Evolutionary conservation across 306 rosid genomes (phyloP), one percentile per base, ranked within the genome.

Genomic region (Gastrolobium villosum): DNA sequence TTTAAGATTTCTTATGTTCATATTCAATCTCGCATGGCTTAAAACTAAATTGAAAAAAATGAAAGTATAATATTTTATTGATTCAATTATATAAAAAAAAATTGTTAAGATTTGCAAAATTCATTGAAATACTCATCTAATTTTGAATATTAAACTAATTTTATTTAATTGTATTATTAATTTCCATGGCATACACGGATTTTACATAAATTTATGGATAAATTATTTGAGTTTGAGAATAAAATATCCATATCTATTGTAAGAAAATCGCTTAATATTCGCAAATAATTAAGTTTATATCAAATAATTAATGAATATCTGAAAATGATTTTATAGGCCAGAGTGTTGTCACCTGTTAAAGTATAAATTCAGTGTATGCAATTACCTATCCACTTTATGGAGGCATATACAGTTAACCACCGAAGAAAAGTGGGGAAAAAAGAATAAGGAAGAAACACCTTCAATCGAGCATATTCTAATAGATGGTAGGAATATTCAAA

Each of bases 381-480:
- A 62, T 75, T 34, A 11, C 64, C 2, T 34, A n/a, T 37, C 31
- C 75, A 66, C 68, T 77, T 66, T 34, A 32, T n/a, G 56, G 59
- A 41, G 39, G 45, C 54, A 26, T 39, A 3, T 10, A 53, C 44
- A 53, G 63, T 70, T 52, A 70, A 70, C 63, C 37, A 10, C 79
- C 39, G 9, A 32, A 32, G 32, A 64, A 40, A 39, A 32, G 46
- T n/a, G n/a, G 0, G 0, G 5, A 6, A 11, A 14, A 40, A 60
- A 44, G 20, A 43, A 53, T 43, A 54, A 4, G 0, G 6, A n/a
- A 10, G 13, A 36, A 77, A 35, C 46, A 3, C 26, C 52, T 41
- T 32, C 37, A 14, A 43, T 14, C 26, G 52, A 41, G 86, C 71
- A 60, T 73, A 78, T 78, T 74, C 80, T 63, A 48, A 4, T 8